Base-by-base conservation (phyloP, 768 basidiomycete species). In the Hygrocybe punicea region DNA sequence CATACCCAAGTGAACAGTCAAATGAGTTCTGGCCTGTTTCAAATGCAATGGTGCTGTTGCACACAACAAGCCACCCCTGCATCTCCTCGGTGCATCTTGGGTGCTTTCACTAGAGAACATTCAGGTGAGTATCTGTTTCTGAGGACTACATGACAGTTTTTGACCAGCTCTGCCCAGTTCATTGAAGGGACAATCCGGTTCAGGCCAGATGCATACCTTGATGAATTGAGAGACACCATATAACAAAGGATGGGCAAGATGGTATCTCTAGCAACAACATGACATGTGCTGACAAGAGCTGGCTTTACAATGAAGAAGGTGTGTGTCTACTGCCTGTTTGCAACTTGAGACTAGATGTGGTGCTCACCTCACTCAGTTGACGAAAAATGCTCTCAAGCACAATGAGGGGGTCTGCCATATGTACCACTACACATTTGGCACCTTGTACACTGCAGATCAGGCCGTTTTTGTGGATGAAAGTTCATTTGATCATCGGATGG, bases 391-490 rank as follows among this genome's bases (percentile, higher is more conserved):
- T 5, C 19, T 58, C 14, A 62, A 67, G 33, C 54, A 56, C 10
- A 60, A 56, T 55, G 57, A 58, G 42, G 51, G 40, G n/a, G 47
- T 58, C 34, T 53, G 57, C 17, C 33, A 55, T 16, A 48, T 39
- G 7, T 66, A 56, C 40, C 42, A 55, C 5, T 50, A 45, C n/a
- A 51, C n/a, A 23, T 55, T 51, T 50, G 60, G 55, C 19, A 16
- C 36, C 8, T 34, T 59, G 17, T 66, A 61, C 49, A 60, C 58
- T 4, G 47, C 65, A 16, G 63, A 67, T 17, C 65, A 66, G 49
- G 66, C 69, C 9, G 65, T 74, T 3, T 74, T 75, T 53, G 62
- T 72, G 1, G 74, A 76, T 52, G 73, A 75, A 53, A 68, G 63
- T 52, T 62, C 67, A 9, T 71, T 65, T 58, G 69, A 73, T 54